Evolutionary conservation across 2,329 filamentous ascomycete species (phyloP).

Genomic region (Trichoderma sp.): DNA sequence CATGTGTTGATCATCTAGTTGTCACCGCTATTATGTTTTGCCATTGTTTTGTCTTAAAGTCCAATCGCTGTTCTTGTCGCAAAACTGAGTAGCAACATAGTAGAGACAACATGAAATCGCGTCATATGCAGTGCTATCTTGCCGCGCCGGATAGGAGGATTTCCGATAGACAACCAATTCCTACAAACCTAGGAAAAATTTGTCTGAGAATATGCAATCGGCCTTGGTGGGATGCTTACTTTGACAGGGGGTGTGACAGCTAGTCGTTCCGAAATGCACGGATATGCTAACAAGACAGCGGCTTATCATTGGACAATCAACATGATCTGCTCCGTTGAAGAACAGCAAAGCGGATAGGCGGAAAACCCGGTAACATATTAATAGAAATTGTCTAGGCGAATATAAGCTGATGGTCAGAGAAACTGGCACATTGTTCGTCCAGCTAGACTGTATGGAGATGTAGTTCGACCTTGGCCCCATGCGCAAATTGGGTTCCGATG

Average conservation of each 20-base stretch:
- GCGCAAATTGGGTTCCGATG: neutral
- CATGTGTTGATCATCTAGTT: neutral
- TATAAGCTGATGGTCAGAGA: conserved; percentile 1
- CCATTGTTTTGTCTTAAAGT: neutral
- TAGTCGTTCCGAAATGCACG: neutral
- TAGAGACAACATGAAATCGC: neutral
- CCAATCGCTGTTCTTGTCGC: neutral
- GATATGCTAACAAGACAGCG: neutral
- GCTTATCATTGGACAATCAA: neutral
- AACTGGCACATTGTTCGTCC: neutral
- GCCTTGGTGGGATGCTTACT: neutral
- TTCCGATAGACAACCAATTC: neutral
- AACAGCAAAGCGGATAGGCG: neutral
- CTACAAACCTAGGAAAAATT: neutral
- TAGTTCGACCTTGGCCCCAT: neutral
- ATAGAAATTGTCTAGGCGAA: neutral
- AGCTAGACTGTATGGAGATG: neutral
- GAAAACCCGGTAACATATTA: conserved; percentile 1
- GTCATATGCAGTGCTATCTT: neutral
- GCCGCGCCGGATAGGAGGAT: neutral
- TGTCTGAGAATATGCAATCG: neutral
- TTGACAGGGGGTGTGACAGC: neutral
- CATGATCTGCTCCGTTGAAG: neutral
- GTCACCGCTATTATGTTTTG: neutral
- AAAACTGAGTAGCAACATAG: neutral